Evolutionary conservation across 495 filamentous ascomycete species (phyloP).

Genomic region (Penicillium pulvis): DNA sequence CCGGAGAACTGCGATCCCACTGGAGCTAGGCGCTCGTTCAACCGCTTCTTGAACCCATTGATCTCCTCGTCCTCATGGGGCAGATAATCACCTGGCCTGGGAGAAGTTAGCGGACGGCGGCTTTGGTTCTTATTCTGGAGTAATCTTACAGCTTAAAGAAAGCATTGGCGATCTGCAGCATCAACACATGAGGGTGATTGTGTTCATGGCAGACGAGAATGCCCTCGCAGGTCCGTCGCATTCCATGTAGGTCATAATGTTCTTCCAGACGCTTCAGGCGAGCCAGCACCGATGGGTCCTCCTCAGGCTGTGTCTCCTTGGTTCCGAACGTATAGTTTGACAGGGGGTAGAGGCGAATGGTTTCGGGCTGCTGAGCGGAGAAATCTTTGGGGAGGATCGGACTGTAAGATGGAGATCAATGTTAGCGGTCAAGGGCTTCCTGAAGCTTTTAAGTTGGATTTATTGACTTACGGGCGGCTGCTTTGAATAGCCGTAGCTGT

Average conservation of each 20-base stretch:
- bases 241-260: conserved; percentile 88
- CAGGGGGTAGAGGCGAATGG: conserved; percentile 90
- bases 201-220: conserved; percentile 97
- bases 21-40: conserved; percentile 91
- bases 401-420: conserved; percentile 34
- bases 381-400: conserved; percentile 81
- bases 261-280: conserved; percentile 91
- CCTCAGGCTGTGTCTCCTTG: conserved; percentile 96
- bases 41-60: conserved; percentile 84
- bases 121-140: neutral
- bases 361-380: conserved; percentile 83
- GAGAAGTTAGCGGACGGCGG: neutral
- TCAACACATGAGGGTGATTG: conserved; percentile 96
- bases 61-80: conserved; percentile 86
- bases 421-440: conserved; percentile 4
- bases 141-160: conserved; percentile 86
- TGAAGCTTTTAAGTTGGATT: neutral
- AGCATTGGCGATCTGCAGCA: conserved; percentile 98
- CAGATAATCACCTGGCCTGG: conserved; percentile 91
- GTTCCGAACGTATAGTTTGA: conserved; percentile 99
- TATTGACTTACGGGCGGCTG: conserved; percentile 57
- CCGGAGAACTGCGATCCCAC: conserved; percentile 85
- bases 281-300: conserved; percentile 92
- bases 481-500: conserved; percentile 69
- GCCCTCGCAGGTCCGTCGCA: conserved; percentile 96